Conservation (phyloP, 192 early-diverging fungal genomes). For the Umbelopsis isabellina region DNA sequence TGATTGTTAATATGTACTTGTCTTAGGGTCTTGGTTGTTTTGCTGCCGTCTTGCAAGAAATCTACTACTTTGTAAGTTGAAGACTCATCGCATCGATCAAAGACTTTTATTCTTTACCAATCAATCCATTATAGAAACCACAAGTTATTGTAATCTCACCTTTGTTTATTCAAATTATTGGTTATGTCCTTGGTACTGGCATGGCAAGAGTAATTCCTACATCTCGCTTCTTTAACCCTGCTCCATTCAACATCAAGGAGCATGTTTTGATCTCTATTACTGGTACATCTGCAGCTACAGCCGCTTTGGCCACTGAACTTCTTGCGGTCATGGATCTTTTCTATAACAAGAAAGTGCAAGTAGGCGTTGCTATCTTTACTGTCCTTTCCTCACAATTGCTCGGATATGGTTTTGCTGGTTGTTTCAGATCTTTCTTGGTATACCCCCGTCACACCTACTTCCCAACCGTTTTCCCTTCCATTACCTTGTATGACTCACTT, state of each 20-base stretch:
- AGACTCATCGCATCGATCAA: not conserved
- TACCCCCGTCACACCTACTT: constrained; percentile 14
- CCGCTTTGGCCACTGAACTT: constrained; percentile 15
- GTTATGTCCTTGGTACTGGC: not conserved
- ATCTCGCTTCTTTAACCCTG: constrained; percentile 3
- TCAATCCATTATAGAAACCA: not conserved
- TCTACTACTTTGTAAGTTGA: constrained; percentile 13
- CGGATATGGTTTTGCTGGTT: constrained; percentile 7
- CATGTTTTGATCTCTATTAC: constrained; percentile 14
- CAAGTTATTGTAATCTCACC: constrained; percentile 11
- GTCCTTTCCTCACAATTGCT: constrained; percentile 14
- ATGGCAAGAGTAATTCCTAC: not conserved
- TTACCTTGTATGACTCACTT: constrained; percentile 2
- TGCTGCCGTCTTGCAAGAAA: constrained; percentile 14
- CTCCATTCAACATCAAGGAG: constrained; percentile 7
- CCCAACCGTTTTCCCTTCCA: not conserved
- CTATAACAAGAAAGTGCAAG: constrained; percentile 7
- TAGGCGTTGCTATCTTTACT: constrained; percentile 1
- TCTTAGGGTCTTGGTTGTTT: not conserved
- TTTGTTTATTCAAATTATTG: constrained; percentile 9
- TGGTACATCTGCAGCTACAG: constrained; percentile 4
- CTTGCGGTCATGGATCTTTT: constrained; percentile 7
- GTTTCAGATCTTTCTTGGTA: not conserved
- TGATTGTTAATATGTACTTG: not conserved
- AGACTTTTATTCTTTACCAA: not conserved